Evolutionary conservation across 208 protist species (phyloP).

Genomic region (Trypanosomatidae sp.): DNA sequence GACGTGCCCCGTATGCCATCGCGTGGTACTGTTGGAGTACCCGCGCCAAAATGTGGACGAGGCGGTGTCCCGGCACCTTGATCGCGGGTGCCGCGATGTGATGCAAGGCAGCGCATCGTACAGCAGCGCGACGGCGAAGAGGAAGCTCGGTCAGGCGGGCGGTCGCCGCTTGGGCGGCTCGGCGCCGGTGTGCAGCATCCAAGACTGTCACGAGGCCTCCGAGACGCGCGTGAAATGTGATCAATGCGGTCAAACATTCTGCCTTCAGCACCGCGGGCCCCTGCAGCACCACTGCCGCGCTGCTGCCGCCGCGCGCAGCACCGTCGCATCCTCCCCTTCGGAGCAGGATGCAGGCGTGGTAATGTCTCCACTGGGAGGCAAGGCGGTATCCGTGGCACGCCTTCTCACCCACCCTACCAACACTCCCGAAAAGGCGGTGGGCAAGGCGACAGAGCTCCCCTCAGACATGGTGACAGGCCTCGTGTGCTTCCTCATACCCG

Average conservation of each 20-base stretch:
- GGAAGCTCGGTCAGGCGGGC: conserved; percentile 1
- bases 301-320: conserved; percentile 7
- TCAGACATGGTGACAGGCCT: conserved; percentile 61
- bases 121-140: not conserved
- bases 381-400: conserved; percentile 24
- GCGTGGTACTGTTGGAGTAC: conserved; percentile 56
- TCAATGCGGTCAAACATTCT: conserved; percentile 65
- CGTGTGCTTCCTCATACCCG: conserved; percentile 44
- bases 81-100: conserved; percentile 57
- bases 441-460: conserved; percentile 55
- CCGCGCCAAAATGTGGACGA: conserved; percentile 56
- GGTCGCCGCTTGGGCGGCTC: conserved; percentile 25
- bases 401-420: conserved; percentile 49
- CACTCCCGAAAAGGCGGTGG: conserved; percentile 49
- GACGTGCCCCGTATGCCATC: conserved; percentile 52
- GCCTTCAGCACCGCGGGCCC: conserved; percentile 68
- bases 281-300: conserved; percentile 52
- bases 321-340: conserved; percentile 6
- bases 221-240: conserved; percentile 57
- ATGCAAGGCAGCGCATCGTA: conserved; percentile 8
- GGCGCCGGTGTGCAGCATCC: conserved; percentile 39
- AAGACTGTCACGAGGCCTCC: conserved; percentile 39
- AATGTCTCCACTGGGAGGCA: conserved; percentile 9
- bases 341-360: not conserved
- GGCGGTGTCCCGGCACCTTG: conserved; percentile 77